phyloP scores from a whole-genome alignment of 108 stramenopile genomes.

The Licmophora abbreviata region DNA sequence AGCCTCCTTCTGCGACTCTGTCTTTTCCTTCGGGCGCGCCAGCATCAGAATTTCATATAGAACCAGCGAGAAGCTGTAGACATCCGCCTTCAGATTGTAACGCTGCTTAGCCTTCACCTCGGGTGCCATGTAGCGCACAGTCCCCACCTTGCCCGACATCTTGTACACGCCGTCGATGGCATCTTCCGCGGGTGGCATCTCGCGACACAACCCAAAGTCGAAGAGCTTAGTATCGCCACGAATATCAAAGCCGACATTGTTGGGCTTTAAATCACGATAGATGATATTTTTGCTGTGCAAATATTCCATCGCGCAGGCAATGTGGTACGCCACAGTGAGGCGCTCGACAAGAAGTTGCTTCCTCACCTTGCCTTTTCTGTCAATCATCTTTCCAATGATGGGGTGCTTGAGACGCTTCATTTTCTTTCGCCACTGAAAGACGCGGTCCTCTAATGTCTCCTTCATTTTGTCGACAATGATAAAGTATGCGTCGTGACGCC shows the following conservation, averaged over 20 bases:
- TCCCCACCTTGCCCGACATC: constrained; percentile 53
- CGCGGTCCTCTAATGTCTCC: constrained; percentile 46
- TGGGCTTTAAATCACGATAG: constrained; percentile 76
- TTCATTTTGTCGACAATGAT: constrained; percentile 42
- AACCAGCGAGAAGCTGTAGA: constrained; percentile 51
- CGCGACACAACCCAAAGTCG: constrained; percentile 61
- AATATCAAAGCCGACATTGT: constrained; percentile 39
- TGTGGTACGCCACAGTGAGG: constrained; percentile 32
- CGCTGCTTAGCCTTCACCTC: constrained; percentile 34
- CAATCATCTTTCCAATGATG: not conserved
- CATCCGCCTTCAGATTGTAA: constrained; percentile 61
- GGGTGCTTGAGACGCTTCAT: not conserved
- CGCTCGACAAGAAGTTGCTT: constrained; percentile 20
- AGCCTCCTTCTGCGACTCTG: constrained; percentile 9
- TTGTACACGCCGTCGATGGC: constrained; percentile 18
- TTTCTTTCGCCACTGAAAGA: constrained; percentile 29
- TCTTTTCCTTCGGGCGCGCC: too few relatives aligned
- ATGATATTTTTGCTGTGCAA: constrained; percentile 91
- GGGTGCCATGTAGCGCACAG: constrained; percentile 73
- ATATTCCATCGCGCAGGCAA: constrained; percentile 72
- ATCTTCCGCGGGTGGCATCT: too few relatives aligned
- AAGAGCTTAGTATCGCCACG: constrained; percentile 52
- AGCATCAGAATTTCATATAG: constrained; percentile 46
- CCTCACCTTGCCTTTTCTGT: constrained; percentile 6
- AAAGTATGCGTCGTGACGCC: constrained; percentile 37